phyloP scores from a whole-genome alignment of 306 rosid genomes.

The Adenanthera pavonina region DNA sequence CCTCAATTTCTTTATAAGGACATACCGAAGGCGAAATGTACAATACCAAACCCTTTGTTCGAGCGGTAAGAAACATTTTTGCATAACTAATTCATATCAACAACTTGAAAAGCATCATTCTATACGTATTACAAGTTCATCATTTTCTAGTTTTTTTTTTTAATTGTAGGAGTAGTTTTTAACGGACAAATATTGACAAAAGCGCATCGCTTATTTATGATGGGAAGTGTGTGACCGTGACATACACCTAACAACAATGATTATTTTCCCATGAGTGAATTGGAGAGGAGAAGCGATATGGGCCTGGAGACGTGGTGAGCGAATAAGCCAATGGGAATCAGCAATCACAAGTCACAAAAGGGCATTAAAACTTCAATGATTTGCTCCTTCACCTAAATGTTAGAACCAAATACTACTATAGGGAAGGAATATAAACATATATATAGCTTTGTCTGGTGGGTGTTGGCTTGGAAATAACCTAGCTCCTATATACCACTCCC shows the following conservation, averaged over 20 bases:
- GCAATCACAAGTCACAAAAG: slow-evolving; percentile 14
- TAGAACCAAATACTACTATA: slow-evolving; percentile 26
- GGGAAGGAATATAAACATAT: too few species aligned
- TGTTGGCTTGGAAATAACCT: too few species aligned
- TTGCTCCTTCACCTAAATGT: slow-evolving; percentile 33
- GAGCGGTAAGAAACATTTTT: too few species aligned
- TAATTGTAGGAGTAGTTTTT: too few species aligned
- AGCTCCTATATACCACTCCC: too few species aligned
- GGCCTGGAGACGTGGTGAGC: slow-evolving; percentile 50
- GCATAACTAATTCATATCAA: too few species aligned
- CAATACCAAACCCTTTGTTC: slow-evolving; percentile 18
- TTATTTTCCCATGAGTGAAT: slow-evolving; percentile 29
- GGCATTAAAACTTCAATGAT: slow-evolving; percentile 33
- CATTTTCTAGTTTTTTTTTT: too few species aligned
- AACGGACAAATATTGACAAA: background rate
- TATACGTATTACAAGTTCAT: background rate
- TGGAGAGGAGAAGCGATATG: slow-evolving; percentile 22
- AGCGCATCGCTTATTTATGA: background rate
- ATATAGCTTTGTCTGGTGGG: slow-evolving; percentile 41
- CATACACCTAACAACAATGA: slow-evolving; percentile 46
- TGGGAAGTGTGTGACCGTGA: slow-evolving; percentile 35
- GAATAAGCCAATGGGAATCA: slow-evolving; percentile 29
- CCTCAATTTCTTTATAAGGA: too few species aligned
- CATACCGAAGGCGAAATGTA: background rate
- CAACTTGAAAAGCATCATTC: background rate